Conservation (phyloP, 2,329 filamentous ascomycete species). For the Fusarium guadeloupense region DNA sequence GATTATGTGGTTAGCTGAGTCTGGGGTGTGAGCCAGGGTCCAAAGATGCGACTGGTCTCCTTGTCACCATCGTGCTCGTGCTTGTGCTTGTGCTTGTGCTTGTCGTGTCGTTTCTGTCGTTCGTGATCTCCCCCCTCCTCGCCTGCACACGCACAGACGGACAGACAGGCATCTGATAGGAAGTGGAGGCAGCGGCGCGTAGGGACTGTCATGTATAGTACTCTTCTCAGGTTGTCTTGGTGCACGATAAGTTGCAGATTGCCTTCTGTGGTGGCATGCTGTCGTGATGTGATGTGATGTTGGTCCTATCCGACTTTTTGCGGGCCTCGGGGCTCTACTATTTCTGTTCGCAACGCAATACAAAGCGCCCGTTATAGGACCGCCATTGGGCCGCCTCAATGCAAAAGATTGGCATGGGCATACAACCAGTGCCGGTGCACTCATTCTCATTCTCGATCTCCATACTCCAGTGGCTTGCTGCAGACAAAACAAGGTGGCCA, state of each 20-base stretch:
- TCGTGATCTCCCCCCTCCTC: slow-evolving; percentile 1
- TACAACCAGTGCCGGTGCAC: slow-evolving; percentile 12
- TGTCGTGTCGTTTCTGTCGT: slow-evolving; percentile 1
- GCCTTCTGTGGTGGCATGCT: slow-evolving; percentile 12
- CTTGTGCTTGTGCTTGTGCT: too few species aligned
- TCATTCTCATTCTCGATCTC: neutral
- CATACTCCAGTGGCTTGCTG: slow-evolving; percentile 3
- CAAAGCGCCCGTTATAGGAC: slow-evolving; percentile 7
- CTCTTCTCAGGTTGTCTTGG: too few species aligned
- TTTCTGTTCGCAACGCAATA: slow-evolving; percentile 5
- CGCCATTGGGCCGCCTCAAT: slow-evolving; percentile 29
- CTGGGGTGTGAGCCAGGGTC: slow-evolving; percentile 16
- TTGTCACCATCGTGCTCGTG: slow-evolving; percentile 7
- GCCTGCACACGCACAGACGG: slow-evolving; percentile 14
- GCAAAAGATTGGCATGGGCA: slow-evolving; percentile 9
- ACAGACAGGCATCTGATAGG: slow-evolving; percentile 5
- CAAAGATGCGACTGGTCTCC: slow-evolving; percentile 11
- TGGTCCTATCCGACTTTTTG: slow-evolving; percentile 25
- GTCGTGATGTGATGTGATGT: slow-evolving; percentile 23
- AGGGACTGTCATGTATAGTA: neutral
- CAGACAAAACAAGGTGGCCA: slow-evolving; percentile 1
- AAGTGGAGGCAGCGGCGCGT: slow-evolving; percentile 8
- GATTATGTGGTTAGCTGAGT: slow-evolving; percentile 26
- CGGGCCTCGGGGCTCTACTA: slow-evolving; percentile 30
- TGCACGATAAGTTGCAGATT: too few species aligned